A percentile compares a stretch with the other conserved stretches of the same genome.
These are phyloP conservation scores for Trifolium dubium DNA, from an alignment of 306 rosid species.

Conservation along the genomic window DNA sequence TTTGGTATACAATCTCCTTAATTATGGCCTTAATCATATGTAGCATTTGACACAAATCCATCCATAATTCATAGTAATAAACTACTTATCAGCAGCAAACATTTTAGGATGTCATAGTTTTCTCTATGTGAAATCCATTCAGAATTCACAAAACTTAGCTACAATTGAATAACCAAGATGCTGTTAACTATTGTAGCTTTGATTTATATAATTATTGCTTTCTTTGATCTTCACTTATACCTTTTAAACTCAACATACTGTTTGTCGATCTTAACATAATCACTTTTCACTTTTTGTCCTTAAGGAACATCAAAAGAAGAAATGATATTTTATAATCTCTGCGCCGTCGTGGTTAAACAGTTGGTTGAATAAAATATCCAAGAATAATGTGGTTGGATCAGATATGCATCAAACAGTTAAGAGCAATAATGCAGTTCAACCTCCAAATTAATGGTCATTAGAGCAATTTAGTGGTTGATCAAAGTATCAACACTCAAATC, in stretches of 20 bases:
- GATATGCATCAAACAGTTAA: constrained; percentile 3
- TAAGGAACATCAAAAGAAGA: constrained; percentile 4
- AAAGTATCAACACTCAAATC: neutral
- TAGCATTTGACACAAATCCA: neutral
- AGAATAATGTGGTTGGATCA: constrained; percentile 17
- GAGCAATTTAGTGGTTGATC: constrained; percentile 21
- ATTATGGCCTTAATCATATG: neutral
- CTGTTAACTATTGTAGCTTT: neutral
- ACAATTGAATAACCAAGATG: neutral
- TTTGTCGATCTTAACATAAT: neutral
- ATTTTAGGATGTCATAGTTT: neutral
- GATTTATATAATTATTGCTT: neutral
- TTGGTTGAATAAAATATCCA: constrained; percentile 8
- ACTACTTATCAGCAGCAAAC: neutral
- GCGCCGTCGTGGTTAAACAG: neutral
- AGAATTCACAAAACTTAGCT: neutral
- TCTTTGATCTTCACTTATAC: neutral
- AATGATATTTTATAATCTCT: neutral
- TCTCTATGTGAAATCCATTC: neutral
- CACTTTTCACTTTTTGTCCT: neutral
- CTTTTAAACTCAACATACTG: neutral
- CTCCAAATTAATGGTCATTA: constrained; percentile 30
- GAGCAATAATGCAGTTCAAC: constrained; percentile 34
- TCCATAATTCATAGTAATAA: neutral
- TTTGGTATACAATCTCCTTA: neutral